A percentile compares a stretch with the other conserved stretches of the same genome.
Evolutionary conservation across 2,329 filamentous ascomycete species (phyloP).

Genomic region (Talaromyces piceae): DNA sequence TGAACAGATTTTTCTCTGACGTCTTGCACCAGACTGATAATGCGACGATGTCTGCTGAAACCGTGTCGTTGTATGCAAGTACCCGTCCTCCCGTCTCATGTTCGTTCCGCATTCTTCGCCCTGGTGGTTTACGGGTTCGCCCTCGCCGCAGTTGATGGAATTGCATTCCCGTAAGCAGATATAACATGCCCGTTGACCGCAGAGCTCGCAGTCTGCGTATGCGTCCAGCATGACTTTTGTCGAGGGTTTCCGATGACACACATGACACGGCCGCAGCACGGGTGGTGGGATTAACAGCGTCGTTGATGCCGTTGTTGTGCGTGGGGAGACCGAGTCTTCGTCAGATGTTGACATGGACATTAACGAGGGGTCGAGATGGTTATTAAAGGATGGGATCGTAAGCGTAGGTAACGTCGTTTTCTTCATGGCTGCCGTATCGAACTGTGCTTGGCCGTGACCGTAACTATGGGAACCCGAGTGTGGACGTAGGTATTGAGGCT

Average conservation of each 20-base stretch:
- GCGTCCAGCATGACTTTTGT: conserved; percentile 33
- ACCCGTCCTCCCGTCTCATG: neutral
- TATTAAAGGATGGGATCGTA: conserved; percentile 13
- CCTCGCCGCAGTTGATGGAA: conserved; percentile 22
- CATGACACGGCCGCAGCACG: conserved; percentile 32
- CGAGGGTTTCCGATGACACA: conserved; percentile 35
- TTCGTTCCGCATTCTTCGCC: neutral
- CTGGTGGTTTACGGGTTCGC: neutral
- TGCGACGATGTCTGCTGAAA: neutral
- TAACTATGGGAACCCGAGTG: too few species aligned
- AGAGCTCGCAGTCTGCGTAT: conserved; percentile 36
- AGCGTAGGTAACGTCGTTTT: conserved; percentile 14
- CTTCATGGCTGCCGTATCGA: neutral
- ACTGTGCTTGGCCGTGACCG: neutral
- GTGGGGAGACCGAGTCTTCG: conserved; percentile 16
- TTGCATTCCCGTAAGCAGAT: conserved; percentile 37
- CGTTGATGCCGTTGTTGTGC: conserved; percentile 14
- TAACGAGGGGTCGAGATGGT: conserved; percentile 16
- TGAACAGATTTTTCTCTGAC: conserved; percentile 30
- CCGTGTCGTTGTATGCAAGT: conserved; percentile 2
- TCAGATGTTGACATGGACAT: conserved; percentile 18
- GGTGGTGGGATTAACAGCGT: conserved; percentile 14
- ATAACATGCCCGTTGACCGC: conserved; percentile 32
- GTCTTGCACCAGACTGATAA: neutral
- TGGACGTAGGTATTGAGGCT: conserved; percentile 12